Percentiles rank a stretch among this genome's conserved stretches.
These are phyloP conservation scores for Chrysosporium keratinophilum DNA, from an alignment of 2,329 filamentous ascomycete species.

Conservation along the genomic window DNA sequence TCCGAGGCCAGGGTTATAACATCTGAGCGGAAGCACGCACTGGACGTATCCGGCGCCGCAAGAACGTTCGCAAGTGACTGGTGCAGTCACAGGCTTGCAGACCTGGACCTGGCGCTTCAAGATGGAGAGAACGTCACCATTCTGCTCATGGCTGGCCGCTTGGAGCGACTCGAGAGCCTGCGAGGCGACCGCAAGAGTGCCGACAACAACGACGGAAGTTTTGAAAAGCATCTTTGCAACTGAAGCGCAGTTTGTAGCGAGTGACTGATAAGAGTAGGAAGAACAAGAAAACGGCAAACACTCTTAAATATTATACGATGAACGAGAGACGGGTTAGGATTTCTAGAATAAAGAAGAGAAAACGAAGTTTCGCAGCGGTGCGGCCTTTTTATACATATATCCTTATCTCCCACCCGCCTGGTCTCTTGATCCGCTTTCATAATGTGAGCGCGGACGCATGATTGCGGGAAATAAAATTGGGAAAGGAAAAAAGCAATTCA, in stretches of 20 bases:
- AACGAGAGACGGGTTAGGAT: constrained; percentile 1
- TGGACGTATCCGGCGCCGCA: constrained; percentile 7
- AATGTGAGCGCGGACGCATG: background rate
- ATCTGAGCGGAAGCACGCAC: constrained; percentile 4
- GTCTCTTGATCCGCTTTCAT: background rate
- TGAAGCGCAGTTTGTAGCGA: background rate
- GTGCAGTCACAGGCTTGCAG: constrained; percentile 9
- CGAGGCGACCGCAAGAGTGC: constrained; percentile 6
- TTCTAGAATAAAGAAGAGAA: background rate
- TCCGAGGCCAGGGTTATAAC: constrained; percentile 10
- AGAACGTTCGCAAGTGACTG: constrained; percentile 11
- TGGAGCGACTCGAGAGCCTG: background rate
- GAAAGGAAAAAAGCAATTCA: background rate
- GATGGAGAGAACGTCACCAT: background rate
- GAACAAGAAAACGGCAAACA: background rate
- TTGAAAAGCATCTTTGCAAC: constrained; percentile 7
- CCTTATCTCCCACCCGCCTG: background rate
- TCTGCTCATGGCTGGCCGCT: background rate
- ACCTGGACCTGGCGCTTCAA: constrained; percentile 3
- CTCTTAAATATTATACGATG: background rate
- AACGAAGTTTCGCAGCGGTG: background rate
- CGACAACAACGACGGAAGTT: background rate
- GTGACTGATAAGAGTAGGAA: background rate
- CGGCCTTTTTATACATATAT: background rate
- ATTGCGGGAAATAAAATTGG: background rate